Evolutionary conservation across 2,329 filamentous ascomycete species (phyloP).

Genomic region (Boeremia lycopersici): DNA sequence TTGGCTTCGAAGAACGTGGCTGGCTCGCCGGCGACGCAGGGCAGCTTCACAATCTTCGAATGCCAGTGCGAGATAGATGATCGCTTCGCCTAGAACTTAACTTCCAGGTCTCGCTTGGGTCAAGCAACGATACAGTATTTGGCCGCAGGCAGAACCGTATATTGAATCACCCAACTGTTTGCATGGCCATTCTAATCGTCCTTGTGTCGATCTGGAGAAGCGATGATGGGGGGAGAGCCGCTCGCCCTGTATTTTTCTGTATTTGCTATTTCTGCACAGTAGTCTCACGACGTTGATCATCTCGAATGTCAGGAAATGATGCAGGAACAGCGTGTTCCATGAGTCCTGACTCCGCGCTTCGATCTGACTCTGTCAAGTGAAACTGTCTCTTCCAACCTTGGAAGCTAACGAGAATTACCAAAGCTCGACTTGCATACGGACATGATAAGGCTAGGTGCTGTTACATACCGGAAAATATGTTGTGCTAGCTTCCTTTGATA

Average conservation of each 20-base stretch:
- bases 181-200: too few species aligned
- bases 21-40: slow-evolving; percentile 1
- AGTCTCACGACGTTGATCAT: neutral
- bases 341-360: neutral
- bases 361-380: neutral
- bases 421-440: too few species aligned
- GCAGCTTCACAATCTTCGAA: neutral
- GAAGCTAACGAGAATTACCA: too few species aligned
- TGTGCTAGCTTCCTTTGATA: too few species aligned
- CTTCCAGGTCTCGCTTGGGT: neutral
- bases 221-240: neutral
- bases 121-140: neutral
- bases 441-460: too few species aligned
- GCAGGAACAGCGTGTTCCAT: neutral
- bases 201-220: neutral
- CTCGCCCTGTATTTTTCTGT: neutral
- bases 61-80: slow-evolving; percentile 1
- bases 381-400: too few species aligned
- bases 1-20: neutral
- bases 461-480: too few species aligned
- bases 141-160: neutral
- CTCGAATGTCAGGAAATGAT: neutral
- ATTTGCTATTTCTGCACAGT: neutral
- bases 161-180: too few species aligned
- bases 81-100: neutral